Evolutionary conservation across 148 eudicot species (phyloP).

Genomic region (Silene uniflora): DNA sequence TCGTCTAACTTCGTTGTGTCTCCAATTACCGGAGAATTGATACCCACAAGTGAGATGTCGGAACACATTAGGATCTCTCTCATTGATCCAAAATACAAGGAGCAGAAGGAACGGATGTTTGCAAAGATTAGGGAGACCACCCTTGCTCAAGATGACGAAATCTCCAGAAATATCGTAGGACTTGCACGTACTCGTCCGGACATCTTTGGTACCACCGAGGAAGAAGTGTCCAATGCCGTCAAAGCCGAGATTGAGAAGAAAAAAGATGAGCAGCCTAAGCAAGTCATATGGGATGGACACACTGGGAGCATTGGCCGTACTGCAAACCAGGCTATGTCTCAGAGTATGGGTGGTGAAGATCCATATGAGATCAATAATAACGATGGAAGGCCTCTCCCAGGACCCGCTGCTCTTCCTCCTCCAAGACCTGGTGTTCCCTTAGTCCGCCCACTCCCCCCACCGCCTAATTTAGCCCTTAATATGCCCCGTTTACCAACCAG

Average conservation of each 20-base stretch:
- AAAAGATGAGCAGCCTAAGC: slow-evolving; percentile 82
- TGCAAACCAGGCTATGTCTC: slow-evolving; percentile 80
- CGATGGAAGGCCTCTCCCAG: slow-evolving; percentile 51
- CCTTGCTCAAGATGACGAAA: slow-evolving; percentile 79
- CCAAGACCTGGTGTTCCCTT: slow-evolving; percentile 53
- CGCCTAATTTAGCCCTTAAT: slow-evolving; percentile 57
- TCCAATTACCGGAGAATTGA: slow-evolving; percentile 70
- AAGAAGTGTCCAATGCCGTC: slow-evolving; percentile 86
- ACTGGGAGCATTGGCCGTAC: slow-evolving; percentile 84
- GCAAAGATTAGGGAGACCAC: slow-evolving; percentile 83
- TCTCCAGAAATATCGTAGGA: slow-evolving; percentile 69
- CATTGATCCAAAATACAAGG: slow-evolving; percentile 86
- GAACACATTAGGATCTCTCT: slow-evolving; percentile 86
- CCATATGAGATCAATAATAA: slow-evolving; percentile 36
- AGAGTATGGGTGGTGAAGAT: slow-evolving; percentile 50
- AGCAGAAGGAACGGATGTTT: slow-evolving; percentile 86
- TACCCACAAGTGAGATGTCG: slow-evolving; percentile 71
- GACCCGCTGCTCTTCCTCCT: slow-evolving; percentile 76
- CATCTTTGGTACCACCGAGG: slow-evolving; percentile 83
- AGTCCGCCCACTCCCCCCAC: slow-evolving; percentile 72
- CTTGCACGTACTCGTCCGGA: slow-evolving; percentile 86
- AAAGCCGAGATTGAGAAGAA: slow-evolving; percentile 82
- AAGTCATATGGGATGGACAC: slow-evolving; percentile 91
- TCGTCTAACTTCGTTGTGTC: slow-evolving; percentile 69
- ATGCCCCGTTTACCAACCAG: slow-evolving; percentile 54